Base-by-base conservation (phyloP, 495 filamentous ascomycete species). In the Astrocystis sublimbata region DNA sequence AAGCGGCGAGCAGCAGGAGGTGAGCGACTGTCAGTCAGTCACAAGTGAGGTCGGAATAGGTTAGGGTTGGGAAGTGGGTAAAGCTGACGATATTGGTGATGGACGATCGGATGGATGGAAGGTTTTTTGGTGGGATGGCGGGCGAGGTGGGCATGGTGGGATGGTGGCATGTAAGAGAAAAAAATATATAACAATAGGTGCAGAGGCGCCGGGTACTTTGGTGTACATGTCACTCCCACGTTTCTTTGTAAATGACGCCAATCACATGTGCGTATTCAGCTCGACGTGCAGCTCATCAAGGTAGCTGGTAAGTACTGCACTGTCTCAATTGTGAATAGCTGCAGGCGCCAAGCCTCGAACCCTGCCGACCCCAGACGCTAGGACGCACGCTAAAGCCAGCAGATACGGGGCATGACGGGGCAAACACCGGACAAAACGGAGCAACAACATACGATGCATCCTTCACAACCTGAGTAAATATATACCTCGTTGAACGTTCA, bases 161-260 rank as follows among this genome's bases (percentile, higher is more conserved):
- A 53, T 52, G 49, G 15, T 28, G 8, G 1, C 15, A 30, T 30
- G 17, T n/a, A 50, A 51, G 5, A 51, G 10, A 19, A 51, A 38
- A 53, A 53, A 53, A 53, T 13, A 49, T 28, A 51, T 17, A 35
- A 51, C 31, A 53, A 53, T 36, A 53, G 24, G 50, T 33, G 50
- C 30, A 35, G 31, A 19, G 15, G 7, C 12, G 43, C 9, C 5
- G 43, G 47, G 47, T 51, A 51, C 47, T 17, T 51, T 17, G 28
- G n/a, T 5, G 13, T 9, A n/a, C 47, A 50, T 28, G 47, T 33
- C 47, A 50, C 33, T 8, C 47, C 8, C 47, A 10, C 47, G n/a
- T n/a, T n/a, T n/a, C n/a, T n/a, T n/a, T n/a, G n/a, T n/a, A n/a
- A n/a, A n/a, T n/a, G n/a, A n/a, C n/a, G n/a, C n/a, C n/a, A n/a